Percentiles rank a stretch among this genome's conserved stretches.
phyloP scores from a whole-genome alignment of 257 asterid genomes.

The Salvia miltiorrhiza region DNA sequence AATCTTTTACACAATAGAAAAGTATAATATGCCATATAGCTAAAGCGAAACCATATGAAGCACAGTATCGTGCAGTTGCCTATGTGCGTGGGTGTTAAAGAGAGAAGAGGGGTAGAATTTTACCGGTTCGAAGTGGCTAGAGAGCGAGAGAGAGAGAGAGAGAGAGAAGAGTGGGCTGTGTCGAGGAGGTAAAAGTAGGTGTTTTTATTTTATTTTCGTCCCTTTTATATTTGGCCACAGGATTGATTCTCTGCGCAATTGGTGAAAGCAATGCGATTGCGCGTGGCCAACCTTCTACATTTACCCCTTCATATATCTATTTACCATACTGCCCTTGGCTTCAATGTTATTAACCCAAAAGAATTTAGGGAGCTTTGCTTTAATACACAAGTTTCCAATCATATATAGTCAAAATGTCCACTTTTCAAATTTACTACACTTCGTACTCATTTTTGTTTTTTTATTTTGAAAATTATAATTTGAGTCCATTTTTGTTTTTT shows the following conservation, averaged over 20 bases:
- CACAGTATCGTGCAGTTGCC: not conserved
- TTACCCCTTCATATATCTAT: slow-evolving; percentile 1
- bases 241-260: slow-evolving; percentile 22
- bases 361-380: too few relatives aligned
- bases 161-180: slow-evolving; percentile 23
- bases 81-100: not conserved
- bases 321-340: not conserved
- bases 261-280: slow-evolving; percentile 7
- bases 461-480: too few relatives aligned
- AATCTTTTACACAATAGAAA: not conserved
- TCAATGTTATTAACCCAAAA: not conserved
- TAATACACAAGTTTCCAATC: too few relatives aligned
- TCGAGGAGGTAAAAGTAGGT: not conserved
- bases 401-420: too few relatives aligned
- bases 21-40: not conserved
- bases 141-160: slow-evolving; percentile 20
- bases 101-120: not conserved
- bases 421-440: too few relatives aligned
- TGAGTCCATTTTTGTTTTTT: too few relatives aligned
- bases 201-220: not conserved
- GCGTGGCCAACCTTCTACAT: not conserved
- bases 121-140: slow-evolving; percentile 25
- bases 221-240: not conserved
- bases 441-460: too few relatives aligned
- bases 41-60: not conserved